Conservation (phyloP, 257 asterid genomes). For the Lavandula angustifolia region DNA sequence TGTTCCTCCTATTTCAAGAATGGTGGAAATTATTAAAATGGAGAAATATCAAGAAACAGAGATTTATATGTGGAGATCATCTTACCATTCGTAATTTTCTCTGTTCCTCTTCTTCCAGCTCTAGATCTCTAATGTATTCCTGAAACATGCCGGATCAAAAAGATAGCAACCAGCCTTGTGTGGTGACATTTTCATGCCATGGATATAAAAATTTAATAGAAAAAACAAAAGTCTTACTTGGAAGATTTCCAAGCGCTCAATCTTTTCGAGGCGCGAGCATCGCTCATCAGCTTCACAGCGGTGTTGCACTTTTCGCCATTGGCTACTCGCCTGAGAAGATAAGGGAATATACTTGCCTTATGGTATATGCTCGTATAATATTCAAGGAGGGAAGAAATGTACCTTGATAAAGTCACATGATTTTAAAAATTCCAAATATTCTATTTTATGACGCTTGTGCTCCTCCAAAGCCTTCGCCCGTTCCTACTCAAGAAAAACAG, state of each 20-base stretch:
- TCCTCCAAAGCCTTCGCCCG: slow-evolving; percentile 87
- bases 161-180: slow-evolving; percentile 26
- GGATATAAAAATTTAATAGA: slow-evolving; percentile 3
- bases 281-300: slow-evolving; percentile 93
- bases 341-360: slow-evolving; percentile 18
- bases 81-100: slow-evolving; percentile 73
- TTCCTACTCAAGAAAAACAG: slow-evolving; percentile 54
- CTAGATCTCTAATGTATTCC: slow-evolving; percentile 90
- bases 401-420: slow-evolving; percentile 91
- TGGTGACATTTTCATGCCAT: slow-evolving; percentile 21
- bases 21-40: slow-evolving; percentile 15
- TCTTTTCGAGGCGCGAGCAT: slow-evolving; percentile 86
- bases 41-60: slow-evolving; percentile 17
- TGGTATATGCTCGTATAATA: slow-evolving; percentile 5
- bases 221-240: slow-evolving; percentile 54
- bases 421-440: slow-evolving; percentile 74
- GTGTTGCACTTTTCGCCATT: slow-evolving; percentile 94
- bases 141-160: slow-evolving; percentile 45
- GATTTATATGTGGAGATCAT: slow-evolving; percentile 23
- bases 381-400: slow-evolving; percentile 31
- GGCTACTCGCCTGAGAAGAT: slow-evolving; percentile 77
- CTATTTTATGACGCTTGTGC: slow-evolving; percentile 61
- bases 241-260: slow-evolving; percentile 86
- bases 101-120: slow-evolving; percentile 91
- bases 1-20: slow-evolving; percentile 65